These are phyloP conservation scores for Naganishia onofrii DNA, from an alignment of 768 basidiomycete species.

Conservation along the genomic window DNA sequence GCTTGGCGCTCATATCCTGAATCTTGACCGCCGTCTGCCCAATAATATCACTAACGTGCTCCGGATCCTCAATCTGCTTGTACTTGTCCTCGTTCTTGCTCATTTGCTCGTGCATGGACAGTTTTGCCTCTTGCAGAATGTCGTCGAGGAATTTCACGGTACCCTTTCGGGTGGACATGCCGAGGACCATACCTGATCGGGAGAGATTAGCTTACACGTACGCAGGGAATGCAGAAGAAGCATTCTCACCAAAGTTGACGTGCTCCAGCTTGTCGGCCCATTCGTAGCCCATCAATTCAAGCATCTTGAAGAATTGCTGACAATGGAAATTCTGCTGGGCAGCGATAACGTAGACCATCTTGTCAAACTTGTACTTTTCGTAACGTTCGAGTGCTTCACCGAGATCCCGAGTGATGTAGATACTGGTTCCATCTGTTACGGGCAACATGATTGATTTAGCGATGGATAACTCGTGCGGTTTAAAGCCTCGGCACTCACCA, in stretches of 20 bases:
- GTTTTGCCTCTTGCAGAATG: constrained; percentile 71
- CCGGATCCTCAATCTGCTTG: constrained; percentile 79
- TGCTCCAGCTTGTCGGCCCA: constrained; percentile 83
- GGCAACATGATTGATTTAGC: background rate
- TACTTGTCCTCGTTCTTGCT: constrained; percentile 90
- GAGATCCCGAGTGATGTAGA: constrained; percentile 93
- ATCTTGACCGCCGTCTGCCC: constrained; percentile 96
- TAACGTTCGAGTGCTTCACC: constrained; percentile 88
- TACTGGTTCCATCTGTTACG: constrained; percentile 76
- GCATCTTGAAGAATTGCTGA: constrained; percentile 87
- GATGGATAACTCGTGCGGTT: background rate
- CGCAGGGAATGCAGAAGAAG: constrained; percentile 55
- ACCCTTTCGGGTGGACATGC: constrained; percentile 83
- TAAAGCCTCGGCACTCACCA: constrained; percentile 39
- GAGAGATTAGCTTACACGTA: background rate
- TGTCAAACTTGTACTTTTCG: constrained; percentile 83
- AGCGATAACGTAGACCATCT: constrained; percentile 90
- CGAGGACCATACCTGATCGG: constrained; percentile 66
- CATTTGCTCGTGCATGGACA: constrained; percentile 97
- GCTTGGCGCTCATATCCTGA: constrained; percentile 92
- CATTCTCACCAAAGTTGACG: constrained; percentile 60
- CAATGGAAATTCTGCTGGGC: constrained; percentile 73
- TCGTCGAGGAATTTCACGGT: constrained; percentile 93
- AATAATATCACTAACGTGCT: constrained; percentile 71
- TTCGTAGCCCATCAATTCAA: constrained; percentile 81